Conservation (phyloP, 768 basidiomycete species). For the Exsudoporus frostii region DNA sequence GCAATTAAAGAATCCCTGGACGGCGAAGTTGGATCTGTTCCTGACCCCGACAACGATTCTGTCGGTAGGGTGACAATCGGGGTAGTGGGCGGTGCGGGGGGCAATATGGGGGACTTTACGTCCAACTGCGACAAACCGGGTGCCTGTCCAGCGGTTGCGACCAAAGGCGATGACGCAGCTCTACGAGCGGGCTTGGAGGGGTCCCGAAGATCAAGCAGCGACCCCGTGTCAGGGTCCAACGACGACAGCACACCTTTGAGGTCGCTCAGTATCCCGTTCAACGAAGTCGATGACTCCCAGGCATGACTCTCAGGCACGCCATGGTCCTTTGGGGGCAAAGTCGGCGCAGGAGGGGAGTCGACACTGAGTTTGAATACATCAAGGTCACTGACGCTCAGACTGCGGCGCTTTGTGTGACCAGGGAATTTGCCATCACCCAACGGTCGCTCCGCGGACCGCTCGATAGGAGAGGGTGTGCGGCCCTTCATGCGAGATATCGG, state of each 20-base stretch:
- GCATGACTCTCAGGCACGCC: conserved; percentile 24
- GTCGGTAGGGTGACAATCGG: conserved; percentile 27
- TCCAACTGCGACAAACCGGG: conserved; percentile 16
- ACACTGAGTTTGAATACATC: conserved; percentile 48
- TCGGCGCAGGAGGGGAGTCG: conserved; percentile 35
- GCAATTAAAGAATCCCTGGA: conserved; percentile 47
- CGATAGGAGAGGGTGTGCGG: conserved; percentile 31
- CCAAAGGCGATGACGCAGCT: conserved; percentile 33
- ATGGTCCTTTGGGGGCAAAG: conserved; percentile 34
- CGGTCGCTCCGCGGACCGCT: conserved; percentile 26
- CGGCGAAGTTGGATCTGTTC: conserved; percentile 38
- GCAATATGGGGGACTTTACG: conserved; percentile 19
- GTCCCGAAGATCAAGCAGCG: conserved; percentile 61
- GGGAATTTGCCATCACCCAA: conserved; percentile 27
- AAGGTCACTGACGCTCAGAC: conserved; percentile 69
- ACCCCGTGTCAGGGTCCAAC: conserved; percentile 52
- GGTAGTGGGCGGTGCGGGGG: conserved; percentile 13
- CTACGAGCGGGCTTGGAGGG: conserved; percentile 58
- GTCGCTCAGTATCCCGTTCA: conserved; percentile 65
- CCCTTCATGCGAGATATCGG: conserved; percentile 39
- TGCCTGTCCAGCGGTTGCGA: conserved; percentile 34
- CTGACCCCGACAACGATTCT: conserved; percentile 20
- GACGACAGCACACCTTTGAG: conserved; percentile 71
- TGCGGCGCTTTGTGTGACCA: conserved; percentile 52
- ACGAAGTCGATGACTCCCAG: conserved; percentile 43